Percentiles rank a stretch among this genome's conserved stretches.
Conservation (phyloP, 108 stramenopile species). For the Cylindrotheca fusiformis region DNA sequence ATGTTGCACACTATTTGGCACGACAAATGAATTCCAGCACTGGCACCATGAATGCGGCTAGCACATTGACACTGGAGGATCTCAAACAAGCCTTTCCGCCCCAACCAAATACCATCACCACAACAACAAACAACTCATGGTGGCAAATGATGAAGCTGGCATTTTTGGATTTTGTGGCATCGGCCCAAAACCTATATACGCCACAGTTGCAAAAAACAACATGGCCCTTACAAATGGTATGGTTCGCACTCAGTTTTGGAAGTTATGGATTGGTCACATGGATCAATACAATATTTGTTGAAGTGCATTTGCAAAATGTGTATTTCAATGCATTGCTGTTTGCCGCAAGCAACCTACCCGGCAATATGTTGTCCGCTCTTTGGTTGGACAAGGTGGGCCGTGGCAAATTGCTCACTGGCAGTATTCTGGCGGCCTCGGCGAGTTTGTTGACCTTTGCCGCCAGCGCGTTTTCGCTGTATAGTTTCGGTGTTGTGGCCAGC, state of each 20-base stretch:
- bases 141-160: conserved; percentile 5
- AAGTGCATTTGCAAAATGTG: conserved; percentile 65
- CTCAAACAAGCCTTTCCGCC: conserved; percentile 30
- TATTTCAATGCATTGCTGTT: conserved; percentile 80
- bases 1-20: conserved; percentile 50
- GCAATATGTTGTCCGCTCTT: conserved; percentile 55
- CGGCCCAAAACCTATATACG: conserved; percentile 44
- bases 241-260: conserved; percentile 75
- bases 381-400: conserved; percentile 60
- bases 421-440: conserved; percentile 40
- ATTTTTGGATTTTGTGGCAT: conserved; percentile 24
- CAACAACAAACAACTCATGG: not conserved
- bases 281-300: conserved; percentile 79
- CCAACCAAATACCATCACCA: not conserved
- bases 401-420: conserved; percentile 42
- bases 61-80: conserved; percentile 34
- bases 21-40: conserved; percentile 18
- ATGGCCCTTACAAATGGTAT: conserved; percentile 59
- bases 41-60: not conserved
- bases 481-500: conserved; percentile 46
- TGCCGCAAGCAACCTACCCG: conserved; percentile 68
- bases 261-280: conserved; percentile 76
- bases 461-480: conserved; percentile 6
- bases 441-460: conserved; percentile 60
- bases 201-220: conserved; percentile 53